A percentile compares a stretch with the other conserved stretches of the same genome.
phyloP scores from a whole-genome alignment of 148 eudicot genomes.

The Amaranthus palmeri region DNA sequence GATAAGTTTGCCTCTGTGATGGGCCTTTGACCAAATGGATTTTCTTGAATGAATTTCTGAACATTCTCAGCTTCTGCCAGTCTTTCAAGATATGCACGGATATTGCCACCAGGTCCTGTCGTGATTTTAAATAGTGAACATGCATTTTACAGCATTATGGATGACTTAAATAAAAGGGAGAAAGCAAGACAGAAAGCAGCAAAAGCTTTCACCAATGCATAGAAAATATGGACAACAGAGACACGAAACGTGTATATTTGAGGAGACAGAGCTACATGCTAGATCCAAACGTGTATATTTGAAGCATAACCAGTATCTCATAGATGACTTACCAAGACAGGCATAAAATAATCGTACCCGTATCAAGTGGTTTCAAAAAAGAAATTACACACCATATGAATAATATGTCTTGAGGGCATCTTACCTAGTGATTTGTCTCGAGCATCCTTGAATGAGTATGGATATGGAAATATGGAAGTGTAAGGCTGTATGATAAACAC shows the following conservation, averaged over 20 bases:
- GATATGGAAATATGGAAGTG: slow-evolving; percentile 68
- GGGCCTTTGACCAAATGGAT: slow-evolving; percentile 69
- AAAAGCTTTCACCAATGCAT: not conserved
- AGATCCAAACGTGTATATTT: not conserved
- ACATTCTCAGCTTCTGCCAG: slow-evolving; percentile 51
- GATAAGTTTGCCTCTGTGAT: slow-evolving; percentile 39
- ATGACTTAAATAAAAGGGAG: not conserved
- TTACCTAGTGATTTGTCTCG: slow-evolving; percentile 63
- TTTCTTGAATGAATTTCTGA: slow-evolving; percentile 51
- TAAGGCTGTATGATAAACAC: slow-evolving; percentile 37
- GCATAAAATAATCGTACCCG: not conserved
- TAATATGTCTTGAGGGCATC: slow-evolving; percentile 10
- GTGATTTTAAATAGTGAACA: not conserved
- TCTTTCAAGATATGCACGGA: slow-evolving; percentile 57
- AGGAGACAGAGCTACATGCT: not conserved
- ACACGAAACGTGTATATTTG: not conserved
- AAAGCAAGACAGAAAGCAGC: not conserved
- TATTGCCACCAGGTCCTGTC: slow-evolving; percentile 60
- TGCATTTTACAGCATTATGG: not conserved
- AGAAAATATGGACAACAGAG: not conserved
- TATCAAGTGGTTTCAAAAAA: not conserved
- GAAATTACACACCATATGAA: not conserved
- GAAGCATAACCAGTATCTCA: not conserved
- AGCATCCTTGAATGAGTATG: slow-evolving; percentile 38
- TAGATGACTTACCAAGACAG: not conserved